Percentiles rank a stretch among this genome's conserved stretches.
Evolutionary conservation across 2,329 filamentous ascomycete genomes (phyloP).

Genomic region (Ascosphaera aggregata): DNA sequence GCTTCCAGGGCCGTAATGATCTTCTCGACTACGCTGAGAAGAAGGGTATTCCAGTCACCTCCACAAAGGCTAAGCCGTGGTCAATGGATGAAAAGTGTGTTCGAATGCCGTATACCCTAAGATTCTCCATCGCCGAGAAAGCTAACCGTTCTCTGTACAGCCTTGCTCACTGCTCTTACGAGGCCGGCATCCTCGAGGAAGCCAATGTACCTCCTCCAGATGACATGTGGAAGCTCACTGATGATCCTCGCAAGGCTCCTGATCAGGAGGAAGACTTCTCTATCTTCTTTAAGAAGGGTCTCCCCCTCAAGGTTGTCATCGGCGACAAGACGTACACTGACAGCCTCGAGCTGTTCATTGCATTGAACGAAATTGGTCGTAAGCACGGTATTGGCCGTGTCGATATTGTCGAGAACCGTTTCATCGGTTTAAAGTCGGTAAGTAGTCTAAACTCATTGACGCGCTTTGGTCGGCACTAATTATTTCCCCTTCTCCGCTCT

Average conservation of each 20-base stretch:
- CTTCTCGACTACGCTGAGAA: conserved; percentile 25
- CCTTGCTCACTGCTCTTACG: conserved; percentile 46
- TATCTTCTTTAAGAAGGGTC: conserved; percentile 8
- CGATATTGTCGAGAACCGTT: conserved; percentile 55
- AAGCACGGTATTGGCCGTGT: conserved; percentile 36
- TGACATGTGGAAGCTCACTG: conserved; percentile 60
- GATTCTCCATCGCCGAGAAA: neutral
- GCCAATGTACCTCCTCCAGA: conserved; percentile 39
- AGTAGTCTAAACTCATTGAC: conserved; percentile 10
- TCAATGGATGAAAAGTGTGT: conserved; percentile 36
- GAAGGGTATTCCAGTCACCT: conserved; percentile 24
- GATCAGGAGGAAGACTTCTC: conserved; percentile 7
- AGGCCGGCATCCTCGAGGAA: conserved; percentile 39
- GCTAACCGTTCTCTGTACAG: conserved; percentile 7
- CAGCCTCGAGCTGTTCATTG: conserved; percentile 6
- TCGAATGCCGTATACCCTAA: neutral
- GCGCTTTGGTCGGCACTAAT: too few species aligned
- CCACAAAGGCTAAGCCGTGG: conserved; percentile 36
- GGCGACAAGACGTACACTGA: conserved; percentile 4
- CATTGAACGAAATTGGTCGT: conserved; percentile 6
- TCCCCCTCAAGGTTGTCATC: conserved; percentile 6
- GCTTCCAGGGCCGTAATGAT: conserved; percentile 25
- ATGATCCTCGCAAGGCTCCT: conserved; percentile 11
- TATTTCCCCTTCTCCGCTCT: conserved; percentile 22
- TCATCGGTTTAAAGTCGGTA: conserved; percentile 40